Evolutionary conservation across 495 filamentous ascomycete species (phyloP).

Genomic region (Talaromyces proteolyticus): DNA sequence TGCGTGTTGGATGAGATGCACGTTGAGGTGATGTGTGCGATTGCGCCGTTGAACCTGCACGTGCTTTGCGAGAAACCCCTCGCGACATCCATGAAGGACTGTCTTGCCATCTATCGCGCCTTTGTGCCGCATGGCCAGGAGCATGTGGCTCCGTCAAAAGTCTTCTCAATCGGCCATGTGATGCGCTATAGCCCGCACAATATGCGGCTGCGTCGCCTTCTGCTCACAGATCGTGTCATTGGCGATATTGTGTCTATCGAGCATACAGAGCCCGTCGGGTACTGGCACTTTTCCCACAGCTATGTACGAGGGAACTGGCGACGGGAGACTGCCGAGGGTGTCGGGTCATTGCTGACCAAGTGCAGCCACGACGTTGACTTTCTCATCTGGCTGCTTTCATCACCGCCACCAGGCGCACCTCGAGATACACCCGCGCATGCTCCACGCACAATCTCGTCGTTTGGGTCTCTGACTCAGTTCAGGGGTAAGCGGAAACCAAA

Average conservation of each 20-base stretch:
- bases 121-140: conserved; percentile 19
- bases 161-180: conserved; percentile 78
- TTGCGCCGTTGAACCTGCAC: conserved; percentile 66
- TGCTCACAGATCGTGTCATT: conserved; percentile 61
- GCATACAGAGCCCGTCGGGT: conserved; percentile 91
- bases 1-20: conserved; percentile 89
- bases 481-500: conserved; percentile 64
- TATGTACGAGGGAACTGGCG: conserved; percentile 97
- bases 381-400: conserved; percentile 69
- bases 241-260: conserved; percentile 85
- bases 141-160: conserved; percentile 9
- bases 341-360: conserved; percentile 73
- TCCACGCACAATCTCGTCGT: conserved; percentile 65
- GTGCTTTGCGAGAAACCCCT: conserved; percentile 96
- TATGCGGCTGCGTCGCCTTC: conserved; percentile 68
- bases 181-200: conserved; percentile 89
- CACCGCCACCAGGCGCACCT: conserved; percentile 15
- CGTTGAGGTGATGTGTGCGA: conserved; percentile 63
- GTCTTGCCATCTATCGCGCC: conserved; percentile 63
- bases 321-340: conserved; percentile 51
- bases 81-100: conserved; percentile 69
- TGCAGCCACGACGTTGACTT: conserved; percentile 93
- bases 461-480: conserved; percentile 63
- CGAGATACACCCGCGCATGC: conserved; percentile 52
- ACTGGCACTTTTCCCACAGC: conserved; percentile 93